Evolutionary conservation across 257 asterid species (phyloP).

Genomic region (Cynanchum wilfordii): DNA sequence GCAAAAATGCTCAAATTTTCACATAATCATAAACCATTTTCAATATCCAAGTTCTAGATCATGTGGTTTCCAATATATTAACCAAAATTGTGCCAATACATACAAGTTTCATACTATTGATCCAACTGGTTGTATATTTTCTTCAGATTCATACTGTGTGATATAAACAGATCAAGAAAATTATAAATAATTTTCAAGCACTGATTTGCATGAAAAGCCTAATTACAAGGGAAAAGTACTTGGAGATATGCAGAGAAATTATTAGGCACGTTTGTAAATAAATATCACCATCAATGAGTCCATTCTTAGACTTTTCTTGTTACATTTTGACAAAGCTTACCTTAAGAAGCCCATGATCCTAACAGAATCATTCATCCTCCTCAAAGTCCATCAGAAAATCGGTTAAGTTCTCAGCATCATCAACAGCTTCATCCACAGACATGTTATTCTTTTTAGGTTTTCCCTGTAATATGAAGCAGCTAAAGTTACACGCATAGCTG

Average conservation of each 20-base stretch:
- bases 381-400: conserved; percentile 81
- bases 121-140: not conserved
- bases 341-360: not conserved
- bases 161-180: not conserved
- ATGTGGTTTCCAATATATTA: not conserved
- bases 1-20: too few relatives aligned
- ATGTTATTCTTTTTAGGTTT: conserved; percentile 51
- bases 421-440: conserved; percentile 85
- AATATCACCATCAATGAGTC: not conserved
- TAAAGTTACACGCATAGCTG: conserved; percentile 3
- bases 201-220: not conserved
- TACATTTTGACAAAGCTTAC: not conserved
- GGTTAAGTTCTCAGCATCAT: conserved; percentile 84
- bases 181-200: not conserved
- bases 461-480: conserved; percentile 31
- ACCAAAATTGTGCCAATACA: not conserved
- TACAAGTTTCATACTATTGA: not conserved
- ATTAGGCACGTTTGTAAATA: not conserved
- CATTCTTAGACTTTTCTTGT: not conserved
- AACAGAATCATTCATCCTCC: conserved; percentile 19
- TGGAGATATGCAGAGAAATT: not conserved
- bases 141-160: not conserved
- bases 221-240: not conserved
- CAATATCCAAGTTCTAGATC: not conserved
- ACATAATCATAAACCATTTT: not conserved